Percentiles rank a stretch among this genome's conserved stretches.
Conservation (phyloP, 2,329 filamentous ascomycete species). For the Trichoderma atrobrunneum region DNA sequence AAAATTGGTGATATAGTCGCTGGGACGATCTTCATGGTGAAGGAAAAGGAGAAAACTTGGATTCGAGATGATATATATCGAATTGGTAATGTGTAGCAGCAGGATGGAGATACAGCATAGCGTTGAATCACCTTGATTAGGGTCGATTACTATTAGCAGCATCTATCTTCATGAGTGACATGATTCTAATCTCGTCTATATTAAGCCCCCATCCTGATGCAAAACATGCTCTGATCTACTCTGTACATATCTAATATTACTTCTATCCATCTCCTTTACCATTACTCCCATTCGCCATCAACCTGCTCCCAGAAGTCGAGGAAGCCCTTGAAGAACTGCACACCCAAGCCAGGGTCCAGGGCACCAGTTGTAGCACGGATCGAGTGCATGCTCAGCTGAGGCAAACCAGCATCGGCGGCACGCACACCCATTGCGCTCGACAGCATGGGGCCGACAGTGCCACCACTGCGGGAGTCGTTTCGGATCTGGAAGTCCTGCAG, state of each 20-base stretch:
- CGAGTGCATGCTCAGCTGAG: conserved; percentile 91
- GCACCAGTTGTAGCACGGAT: conserved; percentile 85
- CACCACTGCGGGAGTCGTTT: conserved; percentile 85
- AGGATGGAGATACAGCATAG: not conserved
- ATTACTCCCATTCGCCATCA: conserved; percentile 68
- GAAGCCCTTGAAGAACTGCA: conserved; percentile 86
- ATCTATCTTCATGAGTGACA: not conserved
- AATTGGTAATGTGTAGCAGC: not conserved
- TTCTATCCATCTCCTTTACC: not conserved
- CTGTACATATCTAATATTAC: not conserved
- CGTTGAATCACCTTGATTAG: not conserved
- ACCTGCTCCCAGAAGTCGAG: conserved; percentile 82
- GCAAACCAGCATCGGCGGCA: conserved; percentile 82
- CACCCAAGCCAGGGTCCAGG: conserved; percentile 82
- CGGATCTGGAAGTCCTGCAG: conserved; percentile 92
- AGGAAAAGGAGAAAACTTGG: not conserved
- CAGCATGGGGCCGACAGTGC: conserved; percentile 92
- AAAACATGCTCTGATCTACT: not conserved
- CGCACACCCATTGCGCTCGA: conserved; percentile 76
- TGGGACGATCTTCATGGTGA: not conserved
- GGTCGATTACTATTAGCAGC: not conserved
- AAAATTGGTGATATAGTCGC: not conserved
- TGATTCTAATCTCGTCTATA: not conserved
- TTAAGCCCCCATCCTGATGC: not conserved
- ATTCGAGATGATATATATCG: not conserved